Base-by-base conservation (phyloP, 345 rosid species). In the Populus deltoides region DNA sequence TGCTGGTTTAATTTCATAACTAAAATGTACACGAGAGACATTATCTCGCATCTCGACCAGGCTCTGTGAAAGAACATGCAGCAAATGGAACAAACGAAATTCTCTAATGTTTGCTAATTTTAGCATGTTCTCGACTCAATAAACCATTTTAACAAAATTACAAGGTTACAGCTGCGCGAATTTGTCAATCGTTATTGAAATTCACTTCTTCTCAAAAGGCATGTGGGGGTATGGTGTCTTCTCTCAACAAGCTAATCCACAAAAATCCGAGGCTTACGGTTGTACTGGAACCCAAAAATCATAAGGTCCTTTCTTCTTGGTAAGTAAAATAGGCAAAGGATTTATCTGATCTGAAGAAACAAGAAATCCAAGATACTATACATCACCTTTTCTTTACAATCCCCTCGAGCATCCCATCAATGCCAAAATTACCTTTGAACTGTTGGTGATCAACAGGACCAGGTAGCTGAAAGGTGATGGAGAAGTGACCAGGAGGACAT, bases 401-500 rank as follows among this genome's bases (percentile, higher is more conserved):
- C 8, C 88, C 98, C 77, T 90, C 95, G 17, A 94, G 84, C 71
- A 94, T 86, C 39, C 98, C 98, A 67, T 86, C 87, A 20, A 81
- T 81, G 8, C 87, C 90, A 70, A 93, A 91, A 59, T 41, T 70
- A 57, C 91, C 89, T 2, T 76, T 61, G 70, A 90, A 85, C 49
- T 85, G 86, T 39, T 81, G 87, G 65, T 71, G 79, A 76, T 89
- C 79, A 78, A 93, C 95, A 8, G 97, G 97, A 76, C 98, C 97
- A 7, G 97, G 95, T 17, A 94, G 94, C 77, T 82, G 85, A 77
- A 92, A 90, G 15, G 88, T 77, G 76, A 92, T 74, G 1, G 96
- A 81, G 83, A 94, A 95, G 69, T 78, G 88, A 31, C 99, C 98
- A 0, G 96, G 91, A 8, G 93, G 94, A 82, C 89, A 82, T 9